Percentiles rank a stretch among this genome's conserved stretches.
phyloP scores from a whole-genome alignment of 768 basidiomycete species.

The Suillus sp. region DNA sequence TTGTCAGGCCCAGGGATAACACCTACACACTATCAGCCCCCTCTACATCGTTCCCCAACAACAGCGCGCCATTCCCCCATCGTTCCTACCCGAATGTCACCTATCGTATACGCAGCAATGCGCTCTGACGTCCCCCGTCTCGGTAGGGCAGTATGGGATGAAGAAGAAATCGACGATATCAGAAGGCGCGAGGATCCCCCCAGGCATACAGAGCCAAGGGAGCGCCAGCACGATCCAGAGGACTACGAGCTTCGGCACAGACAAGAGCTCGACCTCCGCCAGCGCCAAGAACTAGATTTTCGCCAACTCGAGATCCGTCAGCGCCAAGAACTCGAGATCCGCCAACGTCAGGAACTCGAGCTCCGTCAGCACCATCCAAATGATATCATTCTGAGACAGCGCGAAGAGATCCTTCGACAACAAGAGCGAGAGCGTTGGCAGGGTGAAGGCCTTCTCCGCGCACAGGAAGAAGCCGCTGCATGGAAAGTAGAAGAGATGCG shows the following conservation, averaged over 20 bases:
- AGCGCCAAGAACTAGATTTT: conserved; percentile 1
- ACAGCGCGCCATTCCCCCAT: conserved; percentile 21
- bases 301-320: conserved; percentile 2
- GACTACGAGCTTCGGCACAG: background rate
- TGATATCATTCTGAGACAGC: background rate
- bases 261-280: background rate
- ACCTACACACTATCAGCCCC: conserved; percentile 13
- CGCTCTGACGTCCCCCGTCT: conserved; percentile 14
- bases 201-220: conserved; percentile 19
- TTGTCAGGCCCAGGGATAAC: conserved; percentile 7
- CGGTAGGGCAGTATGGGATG: conserved; percentile 7
- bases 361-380: background rate
- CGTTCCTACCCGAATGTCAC: conserved; percentile 17
- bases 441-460: background rate
- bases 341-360: background rate
- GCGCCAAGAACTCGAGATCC: conserved; percentile 2
- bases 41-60: conserved; percentile 18
- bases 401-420: background rate
- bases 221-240: conserved; percentile 10
- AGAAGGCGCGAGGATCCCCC: conserved; percentile 8
- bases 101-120: background rate
- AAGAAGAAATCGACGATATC: conserved; percentile 4
- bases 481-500: conserved; percentile 1
- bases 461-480: background rate
- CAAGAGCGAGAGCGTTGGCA: conserved; percentile 4